Evolutionary conservation across 345 rosid species (phyloP), one percentile per base, ranked within the genome.

Genomic region (Physaria fendleri): DNA sequence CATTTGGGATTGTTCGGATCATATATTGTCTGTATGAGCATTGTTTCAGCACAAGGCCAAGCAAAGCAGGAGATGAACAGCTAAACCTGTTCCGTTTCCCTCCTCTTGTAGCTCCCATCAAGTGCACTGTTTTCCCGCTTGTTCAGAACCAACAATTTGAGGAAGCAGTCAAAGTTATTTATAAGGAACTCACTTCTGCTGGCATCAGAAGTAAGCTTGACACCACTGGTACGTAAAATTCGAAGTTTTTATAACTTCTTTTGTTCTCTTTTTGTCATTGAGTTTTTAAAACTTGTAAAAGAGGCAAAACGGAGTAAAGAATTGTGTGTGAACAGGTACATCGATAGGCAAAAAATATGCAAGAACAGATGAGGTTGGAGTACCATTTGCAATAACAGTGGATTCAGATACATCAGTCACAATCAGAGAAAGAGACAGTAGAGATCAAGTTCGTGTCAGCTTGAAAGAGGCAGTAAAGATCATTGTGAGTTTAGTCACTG

Each of bases 341-440:
- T 86, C 99, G 13, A 89, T 93, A 11, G 99, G 97, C 41, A 93
- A 93, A 67, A 74, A 91, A 37, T 93, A 93, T 18, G 99, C 99
- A 1, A 89, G 95, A 74, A 87, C 91, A 0, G 92, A 93, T 66
- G 99, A 93, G 68, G 79, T 86, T 3, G 99, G 99, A 9, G 99
- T 89, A 29, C 99, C 99, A 2, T 93, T 93, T 66, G 97, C 99
- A 4, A 73, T 93, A 53, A 89, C 97, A 2, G 95, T 87, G 15
- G 94, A 92, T 71, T 79, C 88, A 1, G 64, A 74, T 5, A 23
- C 73, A 10, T 84, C 84, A 0, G 98, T 81, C 66, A 88, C 98
- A 23, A 88, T 92, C 62, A 71, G 98, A 27, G 98, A 92, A 76
- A 73, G 93, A 63, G 98, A 92, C 64, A 88, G 90, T 83, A 86